These are phyloP conservation scores for Pseudogymnoascus sp. DNA, from an alignment of 2,329 filamentous ascomycete genomes.

Conservation along the genomic window DNA sequence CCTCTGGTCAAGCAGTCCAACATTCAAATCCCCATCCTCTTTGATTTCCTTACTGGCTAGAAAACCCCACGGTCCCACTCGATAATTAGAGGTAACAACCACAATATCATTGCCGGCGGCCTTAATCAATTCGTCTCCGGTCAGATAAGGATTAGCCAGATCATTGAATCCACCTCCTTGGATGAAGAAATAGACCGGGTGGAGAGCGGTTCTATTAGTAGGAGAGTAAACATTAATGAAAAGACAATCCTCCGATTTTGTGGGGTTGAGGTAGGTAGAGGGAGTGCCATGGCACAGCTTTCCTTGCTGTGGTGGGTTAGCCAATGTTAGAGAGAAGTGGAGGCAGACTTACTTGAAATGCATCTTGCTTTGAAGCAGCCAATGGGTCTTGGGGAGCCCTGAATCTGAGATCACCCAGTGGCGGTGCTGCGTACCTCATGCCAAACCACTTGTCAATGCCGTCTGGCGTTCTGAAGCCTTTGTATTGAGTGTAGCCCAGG, in stretches of 20 bases:
- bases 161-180: slow-evolving; percentile 53
- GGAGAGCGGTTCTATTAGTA: slow-evolving; percentile 39
- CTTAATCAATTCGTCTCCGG: slow-evolving; percentile 30
- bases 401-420: slow-evolving; percentile 58
- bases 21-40: slow-evolving; percentile 37
- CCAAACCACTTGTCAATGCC: slow-evolving; percentile 65
- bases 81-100: slow-evolving; percentile 66
- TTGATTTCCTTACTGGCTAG: slow-evolving; percentile 50
- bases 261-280: neutral
- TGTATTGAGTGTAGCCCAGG: neutral
- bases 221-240: slow-evolving; percentile 58
- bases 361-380: neutral
- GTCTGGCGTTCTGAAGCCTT: slow-evolving; percentile 23
- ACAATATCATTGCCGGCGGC: slow-evolving; percentile 55
- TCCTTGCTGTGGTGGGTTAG: neutral
- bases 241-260: slow-evolving; percentile 56
- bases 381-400: slow-evolving; percentile 56
- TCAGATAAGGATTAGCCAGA: slow-evolving; percentile 31
- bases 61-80: slow-evolving; percentile 66
- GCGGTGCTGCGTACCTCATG: slow-evolving; percentile 65
- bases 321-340: neutral
- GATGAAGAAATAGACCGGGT: slow-evolving; percentile 55
- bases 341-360: neutral
- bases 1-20: slow-evolving; percentile 32
- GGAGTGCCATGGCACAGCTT: neutral